Conservation (phyloP, 2,329 filamentous ascomycete genomes). For the Volutella citrinella region DNA sequence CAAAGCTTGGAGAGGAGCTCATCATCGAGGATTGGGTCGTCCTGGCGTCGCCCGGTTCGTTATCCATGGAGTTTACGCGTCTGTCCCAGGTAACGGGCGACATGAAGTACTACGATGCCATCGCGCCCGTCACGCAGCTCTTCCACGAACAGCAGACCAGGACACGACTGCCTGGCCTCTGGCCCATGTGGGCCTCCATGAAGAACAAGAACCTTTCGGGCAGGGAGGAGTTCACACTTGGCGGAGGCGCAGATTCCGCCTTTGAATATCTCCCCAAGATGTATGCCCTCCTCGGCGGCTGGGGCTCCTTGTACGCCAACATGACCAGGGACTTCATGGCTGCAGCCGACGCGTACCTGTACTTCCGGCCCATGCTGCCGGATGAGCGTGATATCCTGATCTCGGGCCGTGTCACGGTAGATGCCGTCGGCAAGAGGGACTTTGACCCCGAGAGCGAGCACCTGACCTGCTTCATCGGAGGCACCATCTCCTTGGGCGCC, state of each 20-base stretch:
- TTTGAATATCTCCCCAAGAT: conserved; percentile 63
- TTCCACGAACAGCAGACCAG: conserved; percentile 63
- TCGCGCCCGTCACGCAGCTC: conserved; percentile 65
- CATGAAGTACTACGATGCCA: conserved; percentile 70
- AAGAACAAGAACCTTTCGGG: conserved; percentile 55
- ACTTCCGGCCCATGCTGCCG: conserved; percentile 68
- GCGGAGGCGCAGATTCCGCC: conserved; percentile 47
- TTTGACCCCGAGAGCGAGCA: conserved; percentile 34
- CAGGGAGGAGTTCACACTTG: not conserved
- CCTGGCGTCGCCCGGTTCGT: conserved; percentile 50
- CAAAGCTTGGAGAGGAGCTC: conserved; percentile 23
- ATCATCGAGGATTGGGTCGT: conserved; percentile 48
- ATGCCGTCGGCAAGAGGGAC: conserved; percentile 5
- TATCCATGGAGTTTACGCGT: conserved; percentile 70
- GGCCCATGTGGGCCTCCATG: conserved; percentile 49
- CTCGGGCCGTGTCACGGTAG: conserved; percentile 51
- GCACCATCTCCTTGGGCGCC: conserved; percentile 61
- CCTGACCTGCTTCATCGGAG: conserved; percentile 63
- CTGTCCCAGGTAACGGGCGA: conserved; percentile 68
- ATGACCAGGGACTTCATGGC: conserved; percentile 39
- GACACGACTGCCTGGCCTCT: conserved; percentile 71
- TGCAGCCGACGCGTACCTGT: conserved; percentile 57
- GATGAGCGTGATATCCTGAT: conserved; percentile 52
- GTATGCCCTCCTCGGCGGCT: conserved; percentile 61
- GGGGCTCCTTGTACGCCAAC: conserved; percentile 29